phyloP scores from a whole-genome alignment of 768 basidiomycete genomes.

The Auricularia cornea region DNA sequence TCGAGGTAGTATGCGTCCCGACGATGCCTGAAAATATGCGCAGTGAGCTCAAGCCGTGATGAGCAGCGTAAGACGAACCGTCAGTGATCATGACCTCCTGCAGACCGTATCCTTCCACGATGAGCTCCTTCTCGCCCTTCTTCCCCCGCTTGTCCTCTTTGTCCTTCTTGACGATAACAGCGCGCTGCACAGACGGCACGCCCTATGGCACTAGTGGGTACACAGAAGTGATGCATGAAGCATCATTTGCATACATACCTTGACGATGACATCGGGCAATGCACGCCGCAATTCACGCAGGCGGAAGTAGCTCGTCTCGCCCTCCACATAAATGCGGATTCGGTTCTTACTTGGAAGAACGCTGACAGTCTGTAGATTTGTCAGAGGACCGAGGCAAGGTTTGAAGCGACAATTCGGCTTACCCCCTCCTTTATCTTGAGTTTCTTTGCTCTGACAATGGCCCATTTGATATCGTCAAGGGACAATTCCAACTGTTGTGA shows the following conservation, averaged over 20 bases:
- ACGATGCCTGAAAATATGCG: conserved; percentile 57
- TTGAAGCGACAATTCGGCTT: conserved; percentile 3
- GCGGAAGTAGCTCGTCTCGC: conserved; percentile 69
- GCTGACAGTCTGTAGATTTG: conserved; percentile 51
- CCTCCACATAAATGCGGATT: conserved; percentile 72
- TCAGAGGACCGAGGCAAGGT: not conserved
- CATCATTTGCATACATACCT: conserved; percentile 38
- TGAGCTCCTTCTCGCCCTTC: conserved; percentile 82
- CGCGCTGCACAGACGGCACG: conserved; percentile 77
- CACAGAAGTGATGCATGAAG: not conserved
- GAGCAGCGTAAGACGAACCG: too few relatives aligned
- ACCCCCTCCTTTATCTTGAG: conserved; percentile 89
- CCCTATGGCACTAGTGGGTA: conserved; percentile 42
- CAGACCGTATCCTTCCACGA: conserved; percentile 95
- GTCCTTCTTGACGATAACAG: conserved; percentile 93
- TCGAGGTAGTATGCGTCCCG: conserved; percentile 86
- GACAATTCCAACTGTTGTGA: conserved; percentile 73
- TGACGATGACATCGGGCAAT: conserved; percentile 81
- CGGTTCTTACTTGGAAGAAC: conserved; percentile 67
- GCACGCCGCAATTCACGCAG: conserved; percentile 81
- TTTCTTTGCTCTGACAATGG: conserved; percentile 78
- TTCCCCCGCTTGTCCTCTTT: conserved; percentile 70
- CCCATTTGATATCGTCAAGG: conserved; percentile 88
- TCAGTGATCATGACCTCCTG: conserved; percentile 96
- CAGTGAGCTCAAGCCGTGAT: not conserved